phyloP scores from a whole-genome alignment of 2,329 filamentous ascomycete species.

The Raffaelea arxii region DNA sequence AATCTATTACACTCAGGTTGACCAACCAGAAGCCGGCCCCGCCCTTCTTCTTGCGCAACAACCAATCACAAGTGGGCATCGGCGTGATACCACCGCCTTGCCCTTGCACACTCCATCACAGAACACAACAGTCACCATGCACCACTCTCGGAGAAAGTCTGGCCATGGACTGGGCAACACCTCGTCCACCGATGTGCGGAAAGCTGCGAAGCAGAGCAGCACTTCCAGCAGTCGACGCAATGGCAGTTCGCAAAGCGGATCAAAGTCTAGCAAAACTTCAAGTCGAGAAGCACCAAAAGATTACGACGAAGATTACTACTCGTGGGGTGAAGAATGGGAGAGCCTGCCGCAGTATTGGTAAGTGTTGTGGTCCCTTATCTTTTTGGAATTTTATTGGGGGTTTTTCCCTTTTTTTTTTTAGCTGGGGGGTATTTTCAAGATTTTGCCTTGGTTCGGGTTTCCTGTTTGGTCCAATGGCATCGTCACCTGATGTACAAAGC shows the following conservation, averaged over 20 bases:
- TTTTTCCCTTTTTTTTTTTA: conserved; percentile 15
- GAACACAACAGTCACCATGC: conserved; percentile 28
- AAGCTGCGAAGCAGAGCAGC: conserved; percentile 33
- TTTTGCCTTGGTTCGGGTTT: conserved; percentile 9
- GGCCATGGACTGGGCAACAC: conserved; percentile 42
- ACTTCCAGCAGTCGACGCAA: conserved; percentile 23
- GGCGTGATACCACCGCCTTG: conserved; percentile 9
- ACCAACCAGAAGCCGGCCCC: not conserved
- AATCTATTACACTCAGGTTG: not conserved
- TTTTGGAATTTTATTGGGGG: conserved; percentile 4
- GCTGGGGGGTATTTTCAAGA: conserved; percentile 5
- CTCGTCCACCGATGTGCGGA: conserved; percentile 46
- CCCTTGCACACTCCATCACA: not conserved
- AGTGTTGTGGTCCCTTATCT: conserved; percentile 18
- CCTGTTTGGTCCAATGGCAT: conserved; percentile 18
- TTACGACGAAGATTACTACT: conserved; percentile 36
- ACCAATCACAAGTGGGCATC: conserved; percentile 2
- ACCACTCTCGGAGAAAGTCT: conserved; percentile 48
- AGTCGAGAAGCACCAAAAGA: conserved; percentile 39
- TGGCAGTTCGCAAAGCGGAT: conserved; percentile 19
- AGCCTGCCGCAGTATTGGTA: conserved; percentile 59
- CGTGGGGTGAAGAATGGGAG: conserved; percentile 49
- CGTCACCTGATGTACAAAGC: conserved; percentile 22
- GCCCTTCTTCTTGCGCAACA: not conserved
- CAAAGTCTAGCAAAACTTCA: conserved; percentile 38